These are phyloP conservation scores for Plasmodium vinckei DNA, from an alignment of 169 alveolate genomes.

Conservation along the genomic window DNA sequence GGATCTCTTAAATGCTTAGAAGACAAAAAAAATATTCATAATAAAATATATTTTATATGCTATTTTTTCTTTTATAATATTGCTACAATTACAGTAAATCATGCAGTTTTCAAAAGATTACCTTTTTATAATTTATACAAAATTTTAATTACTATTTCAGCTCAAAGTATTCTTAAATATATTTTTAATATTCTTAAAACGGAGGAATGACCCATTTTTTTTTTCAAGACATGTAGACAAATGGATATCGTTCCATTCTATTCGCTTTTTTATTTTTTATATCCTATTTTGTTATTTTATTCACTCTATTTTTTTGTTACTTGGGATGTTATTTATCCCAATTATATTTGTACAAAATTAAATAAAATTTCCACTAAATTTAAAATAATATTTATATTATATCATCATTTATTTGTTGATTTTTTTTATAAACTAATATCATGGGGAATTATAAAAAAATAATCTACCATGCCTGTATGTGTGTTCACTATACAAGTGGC, in stretches of 20 bases:
- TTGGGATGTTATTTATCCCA: too few species aligned
- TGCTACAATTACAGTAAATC: conserved; percentile 46
- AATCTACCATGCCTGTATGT: too few species aligned
- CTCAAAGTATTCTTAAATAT: conserved; percentile 64
- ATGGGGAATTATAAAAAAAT: too few species aligned
- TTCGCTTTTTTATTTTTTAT: background rate
- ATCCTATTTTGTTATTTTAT: too few species aligned
- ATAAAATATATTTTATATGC: conserved; percentile 58
- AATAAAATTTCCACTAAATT: too few species aligned
- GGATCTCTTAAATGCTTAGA: conserved; percentile 75
- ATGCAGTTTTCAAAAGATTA: conserved; percentile 62
- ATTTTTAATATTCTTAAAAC: conserved; percentile 28
- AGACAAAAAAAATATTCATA: conserved; percentile 36
- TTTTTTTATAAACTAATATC: too few species aligned
- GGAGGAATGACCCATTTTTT: background rate
- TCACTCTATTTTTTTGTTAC: too few species aligned
- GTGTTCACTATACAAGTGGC: too few species aligned
- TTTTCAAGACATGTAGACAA: background rate
- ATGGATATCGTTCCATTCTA: background rate
- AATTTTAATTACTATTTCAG: conserved; percentile 54
- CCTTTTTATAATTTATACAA: conserved; percentile 69
- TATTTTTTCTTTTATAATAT: conserved; percentile 65
- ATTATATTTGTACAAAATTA: too few species aligned
- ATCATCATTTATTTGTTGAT: too few species aligned
- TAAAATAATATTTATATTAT: too few species aligned